Base-by-base conservation (phyloP, 1,284 basidiomycete species). In the Cutaneotrichosporon arboriforme region DNA sequence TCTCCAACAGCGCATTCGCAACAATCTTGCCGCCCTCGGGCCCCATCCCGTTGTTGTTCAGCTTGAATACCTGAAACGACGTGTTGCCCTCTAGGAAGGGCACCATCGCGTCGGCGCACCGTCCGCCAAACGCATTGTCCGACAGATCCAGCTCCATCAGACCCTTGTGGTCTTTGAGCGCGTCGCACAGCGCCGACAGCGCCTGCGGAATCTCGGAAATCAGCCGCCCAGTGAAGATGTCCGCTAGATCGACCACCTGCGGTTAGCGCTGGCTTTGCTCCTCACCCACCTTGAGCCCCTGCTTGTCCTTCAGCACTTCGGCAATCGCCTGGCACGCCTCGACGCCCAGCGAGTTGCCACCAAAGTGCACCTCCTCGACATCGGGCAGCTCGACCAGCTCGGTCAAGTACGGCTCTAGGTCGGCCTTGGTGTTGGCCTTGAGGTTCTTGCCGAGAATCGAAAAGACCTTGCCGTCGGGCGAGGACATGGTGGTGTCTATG, bases 21-120 rank as follows among this genome's bases (percentile, higher is more conserved):
- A 98, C 83, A 64, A 88, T 84, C 20, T 78, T 79, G 38, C 94
- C 96, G 22, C 93, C 96, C 10, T 83, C 84, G 21, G 90, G 87
- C n/a, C 96, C 96, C 33, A 98, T 83, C 31, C 94, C 94, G 75
- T 97, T 98, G 80, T 98, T 98, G 77, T 90, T 96, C 59, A 98
- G 83, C 67, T 86, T 88, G 69, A 98, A 83, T 53, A 90, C 80
- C 67, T 86, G 83, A 76, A 92, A 83, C 58, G 80, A 81, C 49
- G 83, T 84, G 73, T 90, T 94, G 64, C 84, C 78, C 49, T 82
- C 82, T 64, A 96, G 83, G 78, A 96, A 88, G 42, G 87, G 85
- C 45, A 93, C 90, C 77, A 98, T 88, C 41, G 93, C 90, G 66
- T 96, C 90, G 15, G 94, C 91, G 38, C 89, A 93, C 64, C 94